A percentile compares a stretch with the other conserved stretches of the same genome.
Conservation (phyloP, 441 rosid genomes). For the Mallotus repandus region DNA sequence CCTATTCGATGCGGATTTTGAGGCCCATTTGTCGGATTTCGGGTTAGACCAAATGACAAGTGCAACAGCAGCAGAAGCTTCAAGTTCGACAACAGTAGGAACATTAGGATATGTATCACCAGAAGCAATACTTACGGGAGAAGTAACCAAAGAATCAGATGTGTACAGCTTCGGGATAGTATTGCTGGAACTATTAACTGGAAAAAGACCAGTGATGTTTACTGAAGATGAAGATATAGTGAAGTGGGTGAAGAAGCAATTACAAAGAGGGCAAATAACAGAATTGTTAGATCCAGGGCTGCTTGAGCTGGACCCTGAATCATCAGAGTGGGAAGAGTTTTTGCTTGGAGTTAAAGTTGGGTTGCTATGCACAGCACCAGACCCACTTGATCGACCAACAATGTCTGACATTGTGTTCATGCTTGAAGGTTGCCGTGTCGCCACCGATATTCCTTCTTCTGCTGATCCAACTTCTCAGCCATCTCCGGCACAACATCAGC, state of each 20-base stretch:
- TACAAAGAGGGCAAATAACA: constrained; percentile 81
- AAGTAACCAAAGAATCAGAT: constrained; percentile 70
- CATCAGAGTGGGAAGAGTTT: constrained; percentile 99
- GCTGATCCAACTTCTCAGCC: constrained; percentile 85
- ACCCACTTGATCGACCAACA: constrained; percentile 86
- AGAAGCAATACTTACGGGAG: constrained; percentile 68
- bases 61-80: constrained; percentile 63
- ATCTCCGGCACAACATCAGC: constrained; percentile 51
- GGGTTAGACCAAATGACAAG: constrained; percentile 68
- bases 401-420: constrained; percentile 94
- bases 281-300: constrained; percentile 90
- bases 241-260: constrained; percentile 97
- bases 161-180: constrained; percentile 95
- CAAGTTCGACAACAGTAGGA: constrained; percentile 66
- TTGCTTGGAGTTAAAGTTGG: constrained; percentile 94
- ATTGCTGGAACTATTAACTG: constrained; percentile 80
- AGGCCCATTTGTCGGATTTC: constrained; percentile 77
- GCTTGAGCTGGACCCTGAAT: constrained; percentile 93
- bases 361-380: constrained; percentile 86
- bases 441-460: constrained; percentile 80
- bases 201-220: constrained; percentile 90
- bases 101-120: constrained; percentile 84
- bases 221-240: constrained; percentile 92
- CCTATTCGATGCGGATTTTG: constrained; percentile 71
- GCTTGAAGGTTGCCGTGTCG: constrained; percentile 98